These are phyloP conservation scores for Russula lepida DNA, from an alignment of 768 basidiomycete species.

Conservation along the genomic window DNA sequence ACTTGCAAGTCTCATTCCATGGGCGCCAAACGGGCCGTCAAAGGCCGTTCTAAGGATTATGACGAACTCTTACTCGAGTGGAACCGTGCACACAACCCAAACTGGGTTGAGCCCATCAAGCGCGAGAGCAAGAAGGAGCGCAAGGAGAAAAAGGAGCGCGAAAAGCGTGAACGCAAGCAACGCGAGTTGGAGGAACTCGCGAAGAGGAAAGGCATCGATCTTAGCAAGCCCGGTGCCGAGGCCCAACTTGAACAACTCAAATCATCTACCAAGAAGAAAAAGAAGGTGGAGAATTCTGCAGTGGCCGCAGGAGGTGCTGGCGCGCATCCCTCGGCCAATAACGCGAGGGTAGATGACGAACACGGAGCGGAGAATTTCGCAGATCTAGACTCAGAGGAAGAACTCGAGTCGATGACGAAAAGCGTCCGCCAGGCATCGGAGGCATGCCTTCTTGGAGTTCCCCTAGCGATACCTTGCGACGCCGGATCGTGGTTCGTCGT, in stretches of 20 bases:
- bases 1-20: conserved; percentile 98
- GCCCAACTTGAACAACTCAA: conserved; percentile 26
- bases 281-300: conserved; percentile 37
- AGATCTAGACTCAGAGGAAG: conserved; percentile 77
- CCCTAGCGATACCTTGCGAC: conserved; percentile 65
- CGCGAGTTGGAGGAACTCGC: conserved; percentile 62
- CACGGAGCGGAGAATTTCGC: conserved; percentile 51
- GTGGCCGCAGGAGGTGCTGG: conserved; percentile 30
- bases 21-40: conserved; percentile 90
- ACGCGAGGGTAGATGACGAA: conserved; percentile 48
- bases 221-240: conserved; percentile 35
- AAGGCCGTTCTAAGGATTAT: conserved; percentile 73
- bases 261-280: conserved; percentile 58
- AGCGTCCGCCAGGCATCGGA: conserved; percentile 49
- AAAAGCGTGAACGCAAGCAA: conserved; percentile 77
- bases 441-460: conserved; percentile 51
- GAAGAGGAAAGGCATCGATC: conserved; percentile 43
- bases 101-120: conserved; percentile 83
- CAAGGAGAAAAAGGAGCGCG: conserved; percentile 74
- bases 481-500: conserved; percentile 77
- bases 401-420: conserved; percentile 65
- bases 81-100: conserved; percentile 82
- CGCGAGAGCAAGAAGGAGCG: conserved; percentile 80
- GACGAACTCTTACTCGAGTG: conserved; percentile 88
- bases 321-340: conserved; percentile 34